A percentile compares a stretch with the other conserved stretches of the same genome.
Evolutionary conservation across 345 rosid species (phyloP).

Genomic region (Gossypium rotundifolium): DNA sequence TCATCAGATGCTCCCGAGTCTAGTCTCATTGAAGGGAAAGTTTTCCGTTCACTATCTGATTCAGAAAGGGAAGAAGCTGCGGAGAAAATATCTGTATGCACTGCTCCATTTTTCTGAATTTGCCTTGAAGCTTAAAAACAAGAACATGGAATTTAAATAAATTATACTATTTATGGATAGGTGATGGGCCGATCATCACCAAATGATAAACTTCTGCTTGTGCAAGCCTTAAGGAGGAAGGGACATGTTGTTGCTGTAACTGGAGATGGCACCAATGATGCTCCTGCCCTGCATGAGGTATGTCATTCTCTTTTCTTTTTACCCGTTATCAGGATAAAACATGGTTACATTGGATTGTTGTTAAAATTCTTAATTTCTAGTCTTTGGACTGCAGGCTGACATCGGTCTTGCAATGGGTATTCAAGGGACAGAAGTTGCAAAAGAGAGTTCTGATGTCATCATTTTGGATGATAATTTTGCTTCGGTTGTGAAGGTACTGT

Average conservation of each 20-base stretch:
- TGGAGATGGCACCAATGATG: constrained; percentile 94
- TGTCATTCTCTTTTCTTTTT: constrained; percentile 9
- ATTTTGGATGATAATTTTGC: constrained; percentile 90
- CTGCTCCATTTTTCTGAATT: neutral
- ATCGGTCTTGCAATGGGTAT: constrained; percentile 99
- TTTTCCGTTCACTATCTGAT: constrained; percentile 67
- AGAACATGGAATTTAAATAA: constrained; percentile 1
- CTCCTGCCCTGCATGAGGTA: constrained; percentile 93
- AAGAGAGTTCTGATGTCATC: constrained; percentile 95
- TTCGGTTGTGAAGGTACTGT: constrained; percentile 83
- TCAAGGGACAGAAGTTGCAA: constrained; percentile 97
- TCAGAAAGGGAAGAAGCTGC: constrained; percentile 60
- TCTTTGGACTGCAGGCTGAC: constrained; percentile 65
- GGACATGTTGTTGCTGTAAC: constrained; percentile 87
- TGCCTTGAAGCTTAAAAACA: neutral
- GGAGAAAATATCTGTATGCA: constrained; percentile 73
- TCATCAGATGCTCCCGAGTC: constrained; percentile 51
- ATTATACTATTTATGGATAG: constrained; percentile 28
- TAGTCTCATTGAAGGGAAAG: constrained; percentile 76
- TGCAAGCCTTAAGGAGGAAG: constrained; percentile 69
- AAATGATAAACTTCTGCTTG: constrained; percentile 79
- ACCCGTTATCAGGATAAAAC: neutral
- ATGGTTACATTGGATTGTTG: neutral
- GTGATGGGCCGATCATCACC: constrained; percentile 97
- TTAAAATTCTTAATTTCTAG: neutral